These are phyloP conservation scores for Capsicum baccatum DNA, from an alignment of 257 asterid genomes.

Conservation along the genomic window DNA sequence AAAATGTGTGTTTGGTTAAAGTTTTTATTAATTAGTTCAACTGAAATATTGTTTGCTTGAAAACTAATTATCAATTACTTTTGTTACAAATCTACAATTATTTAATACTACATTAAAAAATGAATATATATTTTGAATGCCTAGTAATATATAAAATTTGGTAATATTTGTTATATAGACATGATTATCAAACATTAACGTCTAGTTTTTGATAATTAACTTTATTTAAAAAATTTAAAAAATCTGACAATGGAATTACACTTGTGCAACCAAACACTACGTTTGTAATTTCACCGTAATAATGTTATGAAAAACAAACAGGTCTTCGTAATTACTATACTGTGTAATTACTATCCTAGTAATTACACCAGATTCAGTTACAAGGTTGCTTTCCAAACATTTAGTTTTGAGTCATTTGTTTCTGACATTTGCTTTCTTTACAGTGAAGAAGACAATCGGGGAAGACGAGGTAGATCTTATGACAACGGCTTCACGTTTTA, in stretches of 20 bases:
- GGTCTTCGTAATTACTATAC: background rate
- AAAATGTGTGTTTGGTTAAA: background rate
- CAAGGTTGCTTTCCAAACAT: background rate
- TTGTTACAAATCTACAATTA: background rate
- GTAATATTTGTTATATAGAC: background rate
- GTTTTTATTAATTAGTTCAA: background rate
- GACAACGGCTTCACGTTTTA: constrained; percentile 62
- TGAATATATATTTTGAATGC: background rate
- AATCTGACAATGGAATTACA: background rate
- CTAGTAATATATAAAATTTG: background rate
- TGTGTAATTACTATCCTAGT: too few relatives aligned
- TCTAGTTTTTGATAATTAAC: constrained; percentile 1
- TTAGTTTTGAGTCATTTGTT: constrained; percentile 1
- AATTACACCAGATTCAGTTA: background rate
- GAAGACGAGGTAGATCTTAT: constrained; percentile 84
- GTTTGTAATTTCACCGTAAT: background rate
- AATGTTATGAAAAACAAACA: background rate
- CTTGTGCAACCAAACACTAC: background rate
- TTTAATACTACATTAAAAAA: background rate
- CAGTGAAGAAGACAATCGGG: constrained; percentile 88
- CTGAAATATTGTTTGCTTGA: background rate
- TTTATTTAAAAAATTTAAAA: background rate
- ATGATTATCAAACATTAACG: background rate
- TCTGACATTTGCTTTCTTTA: constrained; percentile 30
- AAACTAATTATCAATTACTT: background rate